Evolutionary conservation across 768 basidiomycete species (phyloP).

Genomic region (Mycena kentingensis): DNA sequence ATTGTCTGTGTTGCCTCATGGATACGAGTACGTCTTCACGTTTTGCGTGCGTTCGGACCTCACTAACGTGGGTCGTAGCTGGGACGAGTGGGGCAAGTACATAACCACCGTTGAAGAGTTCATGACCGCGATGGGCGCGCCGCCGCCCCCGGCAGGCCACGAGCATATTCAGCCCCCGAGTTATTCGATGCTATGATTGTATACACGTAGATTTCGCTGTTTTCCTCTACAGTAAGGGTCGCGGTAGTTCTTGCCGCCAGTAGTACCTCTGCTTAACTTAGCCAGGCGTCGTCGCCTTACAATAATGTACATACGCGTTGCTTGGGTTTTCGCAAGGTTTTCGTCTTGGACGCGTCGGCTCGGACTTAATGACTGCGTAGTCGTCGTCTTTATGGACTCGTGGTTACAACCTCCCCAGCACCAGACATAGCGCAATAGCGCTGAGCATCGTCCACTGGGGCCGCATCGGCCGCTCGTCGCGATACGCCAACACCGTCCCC

Average conservation of each 20-base stretch:
- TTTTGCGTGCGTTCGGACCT: background rate
- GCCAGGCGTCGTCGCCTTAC: too few species aligned
- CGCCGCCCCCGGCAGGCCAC: background rate
- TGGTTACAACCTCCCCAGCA: too few species aligned
- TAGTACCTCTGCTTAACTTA: too few species aligned
- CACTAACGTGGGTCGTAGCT: constrained; percentile 6
- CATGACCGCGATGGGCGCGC: constrained; percentile 9
- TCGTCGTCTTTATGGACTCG: too few species aligned
- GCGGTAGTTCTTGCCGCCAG: too few species aligned
- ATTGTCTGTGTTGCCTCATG: constrained; percentile 3
- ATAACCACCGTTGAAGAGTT: constrained; percentile 16
- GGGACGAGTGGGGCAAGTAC: constrained; percentile 22
- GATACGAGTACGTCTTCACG: constrained; percentile 16
- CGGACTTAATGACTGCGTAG: too few species aligned
- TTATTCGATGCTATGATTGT: constrained; percentile 17
- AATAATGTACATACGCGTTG: too few species aligned
- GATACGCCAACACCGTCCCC: background rate
- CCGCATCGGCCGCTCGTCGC: background rate
- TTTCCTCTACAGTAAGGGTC: too few species aligned
- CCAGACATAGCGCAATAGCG: background rate
- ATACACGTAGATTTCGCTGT: background rate
- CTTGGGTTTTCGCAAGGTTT: too few species aligned
- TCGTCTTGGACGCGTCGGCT: too few species aligned
- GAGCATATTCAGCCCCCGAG: too few species aligned
- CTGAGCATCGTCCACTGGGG: background rate